Conservation (phyloP, 108 stramenopile species). For the Seminavis robusta region DNA sequence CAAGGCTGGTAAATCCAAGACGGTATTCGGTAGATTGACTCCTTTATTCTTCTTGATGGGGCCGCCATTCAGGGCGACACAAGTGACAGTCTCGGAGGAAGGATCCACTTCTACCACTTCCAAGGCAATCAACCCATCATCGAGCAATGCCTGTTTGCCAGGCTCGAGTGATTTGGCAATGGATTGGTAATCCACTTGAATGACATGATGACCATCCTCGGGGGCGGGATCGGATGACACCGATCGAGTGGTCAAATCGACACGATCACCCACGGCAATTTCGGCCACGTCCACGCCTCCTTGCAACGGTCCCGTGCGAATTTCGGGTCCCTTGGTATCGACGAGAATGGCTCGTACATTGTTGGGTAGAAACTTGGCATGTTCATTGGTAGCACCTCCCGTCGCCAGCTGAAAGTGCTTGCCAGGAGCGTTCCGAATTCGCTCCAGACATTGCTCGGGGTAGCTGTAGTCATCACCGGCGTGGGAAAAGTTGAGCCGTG, state of each 20-base stretch:
- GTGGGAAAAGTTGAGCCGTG: constrained; percentile 90
- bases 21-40: constrained; percentile 75
- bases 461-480: constrained; percentile 57
- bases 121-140: constrained; percentile 82
- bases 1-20: constrained; percentile 80
- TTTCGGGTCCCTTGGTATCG: constrained; percentile 92
- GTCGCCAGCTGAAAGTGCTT: constrained; percentile 34
- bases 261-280: constrained; percentile 42
- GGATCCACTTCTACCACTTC: constrained; percentile 54
- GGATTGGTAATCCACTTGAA: constrained; percentile 78
- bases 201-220: constrained; percentile 38
- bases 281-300: constrained; percentile 52
- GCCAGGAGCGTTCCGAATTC: constrained; percentile 44
- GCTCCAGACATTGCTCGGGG: constrained; percentile 38
- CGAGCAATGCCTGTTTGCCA: constrained; percentile 59
- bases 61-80: constrained; percentile 61
- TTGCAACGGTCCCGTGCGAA: constrained; percentile 80
- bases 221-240: constrained; percentile 41
- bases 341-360: constrained; percentile 73
- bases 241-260: constrained; percentile 48
- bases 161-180: constrained; percentile 60
- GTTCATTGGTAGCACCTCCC: constrained; percentile 9
- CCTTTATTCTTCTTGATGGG: constrained; percentile 80
- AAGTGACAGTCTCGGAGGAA: constrained; percentile 36
- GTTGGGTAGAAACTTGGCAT: constrained; percentile 46